Evolutionary conservation across 108 stramenopile genomes (phyloP), one percentile per base, ranked within the genome.

Genomic region (Bacterosira constricta): DNA sequence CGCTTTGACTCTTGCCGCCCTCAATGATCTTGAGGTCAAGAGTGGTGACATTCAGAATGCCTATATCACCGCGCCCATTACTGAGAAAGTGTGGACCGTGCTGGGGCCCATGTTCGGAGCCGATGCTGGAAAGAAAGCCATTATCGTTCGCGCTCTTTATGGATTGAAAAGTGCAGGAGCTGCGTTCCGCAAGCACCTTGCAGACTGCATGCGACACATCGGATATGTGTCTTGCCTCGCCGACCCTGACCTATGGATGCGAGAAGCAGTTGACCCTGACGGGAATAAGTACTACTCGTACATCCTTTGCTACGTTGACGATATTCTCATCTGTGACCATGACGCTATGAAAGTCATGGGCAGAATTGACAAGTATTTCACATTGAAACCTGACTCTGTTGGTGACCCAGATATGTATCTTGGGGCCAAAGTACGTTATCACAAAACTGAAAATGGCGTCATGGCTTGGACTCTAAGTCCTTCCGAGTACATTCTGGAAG

Each of bases 241-340:
- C 9, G 75, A 81, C 49, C 59, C 79, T 27, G 75, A 83, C 55
- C 79, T 86, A 9, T 86, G 79, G 74, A 35, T 77, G 23, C 50
- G 63, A 11, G 31, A 41, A 5, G 44, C 26, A 9, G 44, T 21
- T 8, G 25, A 56, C 20, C n/a, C 13, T 2, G 29, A 59, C 18
- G 63, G 54, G 4, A 25, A 29, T 12, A 12, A 56, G 30, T 81
- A 81, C 46, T 85, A 74, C 31, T 31, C 82, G 17, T 73, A 81
- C 42, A 62, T 83, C 21, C 51, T 84, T 2, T 38, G n/a, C 37
- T 67, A 68, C 32, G 29, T 73, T 26, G 60, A 65, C 20, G 49
- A n/a, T n/a, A n/a, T n/a, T n/a, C n/a, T n/a, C n/a, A n/a, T n/a
- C n/a, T n/a, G n/a, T n/a, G n/a, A 68, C 41, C 68, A 76, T 26